Conservation (phyloP, 2,329 filamentous ascomycete species). For the Colletotrichum nymphaeae region DNA sequence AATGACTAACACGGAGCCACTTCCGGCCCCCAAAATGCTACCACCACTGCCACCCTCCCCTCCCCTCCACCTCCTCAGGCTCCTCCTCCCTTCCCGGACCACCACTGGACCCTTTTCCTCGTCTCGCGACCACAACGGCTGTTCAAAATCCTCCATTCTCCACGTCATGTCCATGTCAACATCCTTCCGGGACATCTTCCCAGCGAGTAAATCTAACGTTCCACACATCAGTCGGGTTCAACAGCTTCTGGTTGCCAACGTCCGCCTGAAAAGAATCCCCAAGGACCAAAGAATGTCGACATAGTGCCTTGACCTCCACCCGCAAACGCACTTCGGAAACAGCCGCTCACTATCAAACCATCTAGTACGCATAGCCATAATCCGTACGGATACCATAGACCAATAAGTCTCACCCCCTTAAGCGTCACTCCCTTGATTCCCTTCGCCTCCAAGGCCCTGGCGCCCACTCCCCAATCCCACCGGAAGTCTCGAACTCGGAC, state of each 20-base stretch:
- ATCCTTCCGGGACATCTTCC: background rate
- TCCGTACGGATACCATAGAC: background rate
- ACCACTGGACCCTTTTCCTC: background rate
- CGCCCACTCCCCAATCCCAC: background rate
- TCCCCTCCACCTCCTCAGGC: background rate
- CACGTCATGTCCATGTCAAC: constrained; percentile 12
- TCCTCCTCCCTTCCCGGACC: background rate
- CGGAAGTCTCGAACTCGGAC: background rate
- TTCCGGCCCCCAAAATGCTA: constrained; percentile 6
- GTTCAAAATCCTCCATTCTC: constrained; percentile 23
- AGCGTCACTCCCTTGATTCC: background rate
- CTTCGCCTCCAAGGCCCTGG: background rate
- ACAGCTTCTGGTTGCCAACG: background rate
- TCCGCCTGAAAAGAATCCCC: background rate
- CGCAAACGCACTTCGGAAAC: background rate
- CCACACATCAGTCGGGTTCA: constrained; percentile 3
- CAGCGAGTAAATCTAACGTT: constrained; percentile 17
- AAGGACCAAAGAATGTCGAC: background rate
- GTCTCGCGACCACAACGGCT: background rate
- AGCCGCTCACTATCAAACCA: background rate
- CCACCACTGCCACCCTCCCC: background rate
- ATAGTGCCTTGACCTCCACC: background rate
- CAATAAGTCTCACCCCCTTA: background rate
- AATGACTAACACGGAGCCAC: constrained; percentile 23
- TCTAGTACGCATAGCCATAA: background rate